Evolutionary conservation across 768 basidiomycete genomes (phyloP), one percentile per base, ranked within the genome.

Genomic region (Xerocomus spinulosus): DNA sequence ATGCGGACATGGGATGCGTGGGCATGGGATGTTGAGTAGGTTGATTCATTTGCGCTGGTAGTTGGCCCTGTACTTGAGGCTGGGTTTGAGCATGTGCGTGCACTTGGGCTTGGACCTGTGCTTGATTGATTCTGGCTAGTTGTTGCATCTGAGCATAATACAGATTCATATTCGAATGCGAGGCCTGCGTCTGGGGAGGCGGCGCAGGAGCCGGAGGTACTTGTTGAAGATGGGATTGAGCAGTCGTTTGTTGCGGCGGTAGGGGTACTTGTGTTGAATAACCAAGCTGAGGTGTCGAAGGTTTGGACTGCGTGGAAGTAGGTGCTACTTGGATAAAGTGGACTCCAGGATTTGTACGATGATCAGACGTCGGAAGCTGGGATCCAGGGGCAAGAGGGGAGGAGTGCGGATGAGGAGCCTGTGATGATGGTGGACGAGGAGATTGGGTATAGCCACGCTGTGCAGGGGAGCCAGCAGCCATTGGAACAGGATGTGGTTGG

Each of bases 391-490:
- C 56, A 3, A 58, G 65, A 41, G 66, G 66, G 13, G 66, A 67
- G 23, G 65, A 68, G 34, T 57, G 65, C 17, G 54, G 47, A 47
- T 55, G 64, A 17, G 50, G 54, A 14, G 65, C 40, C 52, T 67
- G 65, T 6, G 66, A 66, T 32, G 65, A 67, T 14, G 62, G 59
- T 24, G 64, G 65, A 21, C 66, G 67, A 30, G 66, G 66, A 21
- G 66, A 68, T 41, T 67, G 66, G 34, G 66, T 67, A 53, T 68
- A 67, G 15, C 62, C 62, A 30, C 67, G 62, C 35, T 60, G 66
- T 24, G 65, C 65, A 37, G 66, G 66, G 18, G 66, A 68, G 39
- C 51, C 35, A 6, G 54, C 38, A 33, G 60, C 25, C n/a, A 56
- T 60, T 4, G 63, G 57, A 18, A 57, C 53, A 20, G 66, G 63